A percentile compares a stretch with the other conserved stretches of the same genome.
These are phyloP conservation scores for Solanum hybrid DNA, from an alignment of 305 asterid species.

Conservation along the genomic window DNA sequence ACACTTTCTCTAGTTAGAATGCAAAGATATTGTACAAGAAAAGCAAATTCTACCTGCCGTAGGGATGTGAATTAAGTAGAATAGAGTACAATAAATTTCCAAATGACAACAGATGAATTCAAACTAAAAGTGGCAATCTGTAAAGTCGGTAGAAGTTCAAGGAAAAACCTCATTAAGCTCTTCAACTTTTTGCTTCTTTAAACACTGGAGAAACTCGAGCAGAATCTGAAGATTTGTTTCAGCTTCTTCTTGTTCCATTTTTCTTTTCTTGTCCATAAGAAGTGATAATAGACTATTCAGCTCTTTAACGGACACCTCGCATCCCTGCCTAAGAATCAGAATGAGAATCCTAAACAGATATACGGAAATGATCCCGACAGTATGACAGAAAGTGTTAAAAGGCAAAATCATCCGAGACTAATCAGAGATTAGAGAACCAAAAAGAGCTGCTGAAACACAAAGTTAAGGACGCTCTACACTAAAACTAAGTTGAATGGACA, in stretches of 20 bases:
- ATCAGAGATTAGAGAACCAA: not conserved
- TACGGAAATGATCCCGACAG: not conserved
- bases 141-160: not conserved
- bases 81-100: not conserved
- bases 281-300: slow-evolving; percentile 61
- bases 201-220: slow-evolving; percentile 61
- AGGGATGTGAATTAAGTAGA: not conserved
- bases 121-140: not conserved
- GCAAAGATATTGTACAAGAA: not conserved
- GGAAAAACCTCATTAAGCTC: slow-evolving; percentile 81
- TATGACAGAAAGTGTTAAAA: not conserved
- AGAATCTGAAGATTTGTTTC: slow-evolving; percentile 73
- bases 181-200: slow-evolving; percentile 69
- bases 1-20: not conserved
- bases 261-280: slow-evolving; percentile 74
- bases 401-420: not conserved
- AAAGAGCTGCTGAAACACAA: not conserved
- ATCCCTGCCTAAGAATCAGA: slow-evolving; percentile 71
- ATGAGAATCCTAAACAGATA: slow-evolving; percentile 25
- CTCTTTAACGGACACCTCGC: slow-evolving; percentile 72
- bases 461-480: not conserved
- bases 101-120: not conserved
- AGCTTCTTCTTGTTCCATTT: slow-evolving; percentile 93
- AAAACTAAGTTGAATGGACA: not conserved
- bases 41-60: not conserved